Evolutionary conservation across 768 basidiomycete genomes (phyloP).

Genomic region (Agaricus bisporus): DNA sequence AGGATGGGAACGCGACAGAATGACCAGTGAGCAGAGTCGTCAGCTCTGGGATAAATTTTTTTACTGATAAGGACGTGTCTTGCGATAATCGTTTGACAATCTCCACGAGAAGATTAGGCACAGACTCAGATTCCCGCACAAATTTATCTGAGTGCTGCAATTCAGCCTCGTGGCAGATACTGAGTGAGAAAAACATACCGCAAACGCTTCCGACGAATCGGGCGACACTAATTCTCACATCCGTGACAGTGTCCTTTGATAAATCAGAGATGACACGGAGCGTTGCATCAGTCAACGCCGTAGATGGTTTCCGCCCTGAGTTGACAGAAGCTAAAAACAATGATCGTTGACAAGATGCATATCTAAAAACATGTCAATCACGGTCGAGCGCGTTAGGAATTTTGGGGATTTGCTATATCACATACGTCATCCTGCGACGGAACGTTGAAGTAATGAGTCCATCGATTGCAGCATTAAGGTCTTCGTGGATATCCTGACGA

Average conservation of each 20-base stretch:
- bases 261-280: constrained; percentile 52
- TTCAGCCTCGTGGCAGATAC: constrained; percentile 9
- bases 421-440: constrained; percentile 70
- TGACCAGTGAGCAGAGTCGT: neutral
- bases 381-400: constrained; percentile 4
- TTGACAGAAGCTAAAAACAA: constrained; percentile 33
- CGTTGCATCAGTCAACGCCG: constrained; percentile 40
- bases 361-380: constrained; percentile 38
- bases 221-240: constrained; percentile 84
- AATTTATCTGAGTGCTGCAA: constrained; percentile 21
- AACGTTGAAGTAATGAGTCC: constrained; percentile 5
- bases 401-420: constrained; percentile 13
- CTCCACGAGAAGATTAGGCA: constrained; percentile 29
- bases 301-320: constrained; percentile 24
- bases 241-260: constrained; percentile 64
- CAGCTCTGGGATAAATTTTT: constrained; percentile 43
- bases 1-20: constrained; percentile 5
- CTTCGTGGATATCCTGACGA: constrained; percentile 27
- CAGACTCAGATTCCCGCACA: constrained; percentile 19
- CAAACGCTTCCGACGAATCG: constrained; percentile 53
- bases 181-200: constrained; percentile 35
- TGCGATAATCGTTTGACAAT: constrained; percentile 42
- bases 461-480: constrained; percentile 35
- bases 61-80: constrained; percentile 58
- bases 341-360: constrained; percentile 66